phyloP scores from a whole-genome alignment of 2,329 filamentous ascomycete species.

The Colletotrichum gloeosporioides region DNA sequence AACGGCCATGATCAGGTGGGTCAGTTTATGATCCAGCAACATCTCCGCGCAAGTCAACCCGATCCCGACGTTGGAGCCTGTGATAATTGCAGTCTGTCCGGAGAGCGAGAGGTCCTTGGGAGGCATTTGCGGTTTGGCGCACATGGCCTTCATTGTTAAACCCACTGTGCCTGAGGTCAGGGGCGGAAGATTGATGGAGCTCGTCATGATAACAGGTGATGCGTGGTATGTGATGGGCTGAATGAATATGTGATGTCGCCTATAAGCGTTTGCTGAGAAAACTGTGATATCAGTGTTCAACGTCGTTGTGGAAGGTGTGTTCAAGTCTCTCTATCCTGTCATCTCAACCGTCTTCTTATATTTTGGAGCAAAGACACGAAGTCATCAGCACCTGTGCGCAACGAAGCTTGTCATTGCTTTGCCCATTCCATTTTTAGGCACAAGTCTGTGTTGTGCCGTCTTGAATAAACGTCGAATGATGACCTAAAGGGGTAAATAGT shows the following conservation, averaged over 20 bases:
- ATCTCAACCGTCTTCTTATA: background rate
- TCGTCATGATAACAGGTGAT: background rate
- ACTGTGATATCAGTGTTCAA: background rate
- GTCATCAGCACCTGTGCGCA: background rate
- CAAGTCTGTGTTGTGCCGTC: fast-evolving
- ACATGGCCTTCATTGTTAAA: constrained; percentile 28
- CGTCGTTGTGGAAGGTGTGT: background rate
- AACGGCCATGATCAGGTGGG: constrained; percentile 51
- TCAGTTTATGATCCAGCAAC: constrained; percentile 41
- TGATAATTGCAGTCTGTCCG: constrained; percentile 50
- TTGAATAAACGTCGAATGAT: background rate
- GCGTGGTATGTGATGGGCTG: background rate
- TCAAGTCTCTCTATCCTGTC: background rate
- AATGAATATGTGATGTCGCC: background rate
- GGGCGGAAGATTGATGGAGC: background rate
- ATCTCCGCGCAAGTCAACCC: constrained; percentile 49
- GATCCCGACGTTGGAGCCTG: constrained; percentile 54
- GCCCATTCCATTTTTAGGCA: background rate
- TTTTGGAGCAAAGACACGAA: background rate
- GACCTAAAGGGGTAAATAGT: background rate
- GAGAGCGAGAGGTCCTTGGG: constrained; percentile 30
- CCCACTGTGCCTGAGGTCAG: background rate
- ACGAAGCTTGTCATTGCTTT: background rate
- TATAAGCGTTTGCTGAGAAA: background rate
- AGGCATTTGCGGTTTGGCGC: constrained; percentile 25